These are phyloP conservation scores for Solanum hybrid DNA, from an alignment of 305 asterid genomes.

Conservation along the genomic window DNA sequence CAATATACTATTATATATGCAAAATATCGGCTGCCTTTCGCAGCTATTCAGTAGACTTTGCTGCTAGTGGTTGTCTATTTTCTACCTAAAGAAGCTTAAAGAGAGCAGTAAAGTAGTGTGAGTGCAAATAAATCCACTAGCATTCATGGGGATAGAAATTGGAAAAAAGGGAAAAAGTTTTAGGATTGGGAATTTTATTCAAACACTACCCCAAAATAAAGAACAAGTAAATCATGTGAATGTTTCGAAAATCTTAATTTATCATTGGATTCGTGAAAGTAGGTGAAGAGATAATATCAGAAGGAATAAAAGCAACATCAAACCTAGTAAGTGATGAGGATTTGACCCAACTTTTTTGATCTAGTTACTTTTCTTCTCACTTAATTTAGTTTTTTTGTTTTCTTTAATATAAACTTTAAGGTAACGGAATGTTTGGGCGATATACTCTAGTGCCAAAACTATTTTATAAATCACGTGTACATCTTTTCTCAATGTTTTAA, in stretches of 20 bases:
- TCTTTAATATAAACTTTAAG: not conserved
- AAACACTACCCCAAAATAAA: constrained; percentile 14
- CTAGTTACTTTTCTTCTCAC: not conserved
- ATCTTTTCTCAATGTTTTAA: not conserved
- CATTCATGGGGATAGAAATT: constrained; percentile 7
- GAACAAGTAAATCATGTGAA: not conserved
- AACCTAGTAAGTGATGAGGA: not conserved
- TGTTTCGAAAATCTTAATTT: not conserved
- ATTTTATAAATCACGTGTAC: not conserved
- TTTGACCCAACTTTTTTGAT: not conserved
- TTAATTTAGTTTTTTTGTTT: not conserved
- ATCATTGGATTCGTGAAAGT: not conserved
- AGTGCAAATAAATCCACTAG: constrained; percentile 14
- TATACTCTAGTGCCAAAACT: not conserved
- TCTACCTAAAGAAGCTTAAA: constrained; percentile 25
- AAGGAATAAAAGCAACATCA: not conserved
- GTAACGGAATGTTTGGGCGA: not conserved
- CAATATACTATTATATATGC: not conserved
- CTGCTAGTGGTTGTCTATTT: constrained; percentile 15
- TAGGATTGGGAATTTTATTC: constrained; percentile 13
- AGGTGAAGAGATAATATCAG: not conserved
- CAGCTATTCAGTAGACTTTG: not conserved
- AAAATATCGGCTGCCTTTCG: not conserved
- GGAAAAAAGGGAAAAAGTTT: constrained; percentile 18
- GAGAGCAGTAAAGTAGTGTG: constrained; percentile 21